These are phyloP conservation scores for Kappamyces sp. DNA, from an alignment of 192 early-diverging fungal species.

Conservation along the genomic window DNA sequence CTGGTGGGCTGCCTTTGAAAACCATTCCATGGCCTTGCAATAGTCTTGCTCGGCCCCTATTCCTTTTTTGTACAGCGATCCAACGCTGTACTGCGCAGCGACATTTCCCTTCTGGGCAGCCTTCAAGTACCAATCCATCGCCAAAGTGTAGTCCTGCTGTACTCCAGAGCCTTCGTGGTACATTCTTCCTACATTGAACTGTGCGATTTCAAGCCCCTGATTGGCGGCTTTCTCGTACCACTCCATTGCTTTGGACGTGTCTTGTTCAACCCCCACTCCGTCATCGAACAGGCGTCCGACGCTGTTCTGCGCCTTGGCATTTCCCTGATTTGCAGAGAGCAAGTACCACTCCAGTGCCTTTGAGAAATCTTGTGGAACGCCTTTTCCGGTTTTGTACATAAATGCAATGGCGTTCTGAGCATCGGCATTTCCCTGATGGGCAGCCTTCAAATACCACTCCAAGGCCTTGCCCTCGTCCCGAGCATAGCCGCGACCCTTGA, in stretches of 20 bases:
- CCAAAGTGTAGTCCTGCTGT: conserved; percentile 9
- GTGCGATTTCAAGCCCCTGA: background rate
- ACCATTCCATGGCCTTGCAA: conserved; percentile 16
- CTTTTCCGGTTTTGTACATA: background rate
- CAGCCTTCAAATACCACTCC: conserved; percentile 14
- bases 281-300: conserved; percentile 10
- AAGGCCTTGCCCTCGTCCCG: conserved; percentile 1
- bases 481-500: background rate
- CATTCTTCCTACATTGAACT: background rate
- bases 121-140: conserved; percentile 23
- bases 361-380: conserved; percentile 9
- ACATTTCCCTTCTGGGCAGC: conserved; percentile 26
- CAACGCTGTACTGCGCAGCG: conserved; percentile 39
- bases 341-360: background rate
- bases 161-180: conserved; percentile 4
- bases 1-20: conserved; percentile 15
- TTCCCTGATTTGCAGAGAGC: background rate
- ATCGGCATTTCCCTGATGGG: conserved; percentile 11
- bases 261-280: conserved; percentile 15
- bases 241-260: conserved; percentile 12
- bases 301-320: background rate
- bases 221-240: conserved; percentile 19
- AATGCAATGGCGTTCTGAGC: conserved; percentile 1
- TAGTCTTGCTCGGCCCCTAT: conserved; percentile 15
- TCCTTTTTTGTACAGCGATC: conserved; percentile 61